Conservation (phyloP, 1,284 basidiomycete genomes). For the Ceratobasidium sp. region DNA sequence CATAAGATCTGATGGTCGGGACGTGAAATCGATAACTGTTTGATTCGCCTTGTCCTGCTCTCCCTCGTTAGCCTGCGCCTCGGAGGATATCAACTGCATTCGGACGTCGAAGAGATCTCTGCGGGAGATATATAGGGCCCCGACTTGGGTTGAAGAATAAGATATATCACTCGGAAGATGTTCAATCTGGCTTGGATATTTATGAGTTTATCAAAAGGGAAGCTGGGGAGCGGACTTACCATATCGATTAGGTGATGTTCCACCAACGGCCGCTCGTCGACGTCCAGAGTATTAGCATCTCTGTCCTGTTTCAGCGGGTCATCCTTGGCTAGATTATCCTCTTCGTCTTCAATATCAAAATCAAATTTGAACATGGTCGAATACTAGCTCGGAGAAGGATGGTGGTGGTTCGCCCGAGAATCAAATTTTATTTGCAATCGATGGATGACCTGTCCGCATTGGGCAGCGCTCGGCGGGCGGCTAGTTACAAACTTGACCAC, state of each 20-base stretch:
- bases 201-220: neutral
- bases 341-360: conserved; percentile 54
- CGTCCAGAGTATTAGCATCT: neutral
- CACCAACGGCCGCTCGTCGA: neutral
- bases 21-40: conserved; percentile 64
- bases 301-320: neutral
- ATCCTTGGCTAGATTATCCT: neutral
- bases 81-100: conserved; percentile 81
- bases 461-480: neutral
- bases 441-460: neutral
- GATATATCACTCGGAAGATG: conserved; percentile 55
- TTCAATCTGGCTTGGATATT: conserved; percentile 50
- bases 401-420: conserved; percentile 45
- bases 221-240: neutral
- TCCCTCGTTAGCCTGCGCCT: conserved; percentile 29
- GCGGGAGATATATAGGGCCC: conserved; percentile 66
- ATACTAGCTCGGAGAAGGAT: neutral
- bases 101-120: conserved; percentile 94
- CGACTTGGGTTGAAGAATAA: conserved; percentile 50
- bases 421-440: conserved; percentile 36
- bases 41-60: conserved; percentile 44
- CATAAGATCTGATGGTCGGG: conserved; percentile 89
- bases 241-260: conserved; percentile 10
- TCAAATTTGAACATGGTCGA: conserved; percentile 58
- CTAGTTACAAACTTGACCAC: neutral